phyloP scores from a whole-genome alignment of 805 yeast genomes.

The fission yeast (Schizosaccharomyces pombe) region DNA sequence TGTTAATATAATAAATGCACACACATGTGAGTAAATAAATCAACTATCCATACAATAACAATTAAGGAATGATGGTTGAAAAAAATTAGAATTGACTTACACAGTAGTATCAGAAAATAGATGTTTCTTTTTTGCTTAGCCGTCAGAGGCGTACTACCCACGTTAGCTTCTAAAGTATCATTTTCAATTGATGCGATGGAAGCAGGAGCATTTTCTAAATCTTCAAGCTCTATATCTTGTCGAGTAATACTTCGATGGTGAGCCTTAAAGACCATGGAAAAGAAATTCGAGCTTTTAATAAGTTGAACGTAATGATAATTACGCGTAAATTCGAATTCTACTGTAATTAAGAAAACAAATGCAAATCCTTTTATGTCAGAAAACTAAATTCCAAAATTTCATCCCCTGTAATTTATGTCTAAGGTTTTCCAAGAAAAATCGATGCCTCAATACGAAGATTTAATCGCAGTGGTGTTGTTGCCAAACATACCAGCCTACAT shows the following conservation, averaged over 20 bases:
- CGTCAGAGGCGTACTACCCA: not conserved
- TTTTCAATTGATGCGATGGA: not conserved
- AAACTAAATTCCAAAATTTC: not conserved
- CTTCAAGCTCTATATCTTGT: not conserved
- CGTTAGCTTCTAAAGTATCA: too few species aligned
- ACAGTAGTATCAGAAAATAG: not conserved
- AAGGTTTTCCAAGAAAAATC: too few species aligned
- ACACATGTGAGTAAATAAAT: too few species aligned
- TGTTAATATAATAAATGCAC: not conserved
- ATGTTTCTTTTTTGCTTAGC: not conserved
- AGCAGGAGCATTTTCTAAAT: not conserved
- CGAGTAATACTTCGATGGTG: not conserved
- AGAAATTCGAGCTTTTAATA: too few species aligned
- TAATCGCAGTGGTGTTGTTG: too few species aligned
- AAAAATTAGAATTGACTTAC: not conserved
- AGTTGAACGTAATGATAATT: not conserved
- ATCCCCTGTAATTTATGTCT: too few species aligned
- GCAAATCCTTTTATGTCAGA: not conserved
- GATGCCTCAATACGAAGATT: too few species aligned
- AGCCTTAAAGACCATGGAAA: not conserved
- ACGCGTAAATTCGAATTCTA: not conserved
- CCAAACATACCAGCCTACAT: too few species aligned
- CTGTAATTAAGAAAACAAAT: not conserved
- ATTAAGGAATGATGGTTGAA: not conserved
- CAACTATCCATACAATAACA: not conserved